phyloP scores from a whole-genome alignment of 805 yeast species.

The Grigorovia humatica region DNA sequence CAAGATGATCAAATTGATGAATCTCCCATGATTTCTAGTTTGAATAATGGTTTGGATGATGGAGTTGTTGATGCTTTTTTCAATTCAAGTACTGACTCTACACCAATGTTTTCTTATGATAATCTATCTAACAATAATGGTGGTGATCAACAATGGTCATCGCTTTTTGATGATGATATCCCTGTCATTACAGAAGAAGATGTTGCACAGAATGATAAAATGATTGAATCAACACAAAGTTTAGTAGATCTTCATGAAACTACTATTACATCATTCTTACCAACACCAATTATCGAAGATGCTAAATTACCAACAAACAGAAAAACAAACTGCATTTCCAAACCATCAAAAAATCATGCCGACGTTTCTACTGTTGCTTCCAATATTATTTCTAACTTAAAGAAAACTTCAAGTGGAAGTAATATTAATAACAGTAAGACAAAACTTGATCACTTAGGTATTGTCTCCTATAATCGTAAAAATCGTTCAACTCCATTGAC shows the following conservation, averaged over 20 bases:
- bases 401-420: constrained; percentile 3
- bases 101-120: constrained; percentile 45
- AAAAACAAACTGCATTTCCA: constrained; percentile 16
- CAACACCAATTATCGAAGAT: constrained; percentile 27
- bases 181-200: constrained; percentile 32
- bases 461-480: constrained; percentile 68
- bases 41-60: constrained; percentile 34
- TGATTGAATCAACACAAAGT: constrained; percentile 12
- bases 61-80: constrained; percentile 53
- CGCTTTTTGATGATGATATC: constrained; percentile 42
- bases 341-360: background rate
- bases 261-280: constrained; percentile 17
- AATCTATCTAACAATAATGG: constrained; percentile 12
- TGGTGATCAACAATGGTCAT: constrained; percentile 44
- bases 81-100: constrained; percentile 38
- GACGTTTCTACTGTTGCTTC: background rate
- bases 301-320: constrained; percentile 7
- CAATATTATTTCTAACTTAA: constrained; percentile 2
- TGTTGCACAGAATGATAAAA: constrained; percentile 17
- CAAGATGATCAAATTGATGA: constrained; percentile 2
- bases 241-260: constrained; percentile 4
- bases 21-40: background rate
- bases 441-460: constrained; percentile 62
- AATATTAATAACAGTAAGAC: background rate
- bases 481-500: constrained; percentile 60